A percentile compares a stretch with the other conserved stretches of the same genome.
Evolutionary conservation across 805 yeast species (phyloP).

Genomic region (Cyberlindnera samutprakarnensis): DNA sequence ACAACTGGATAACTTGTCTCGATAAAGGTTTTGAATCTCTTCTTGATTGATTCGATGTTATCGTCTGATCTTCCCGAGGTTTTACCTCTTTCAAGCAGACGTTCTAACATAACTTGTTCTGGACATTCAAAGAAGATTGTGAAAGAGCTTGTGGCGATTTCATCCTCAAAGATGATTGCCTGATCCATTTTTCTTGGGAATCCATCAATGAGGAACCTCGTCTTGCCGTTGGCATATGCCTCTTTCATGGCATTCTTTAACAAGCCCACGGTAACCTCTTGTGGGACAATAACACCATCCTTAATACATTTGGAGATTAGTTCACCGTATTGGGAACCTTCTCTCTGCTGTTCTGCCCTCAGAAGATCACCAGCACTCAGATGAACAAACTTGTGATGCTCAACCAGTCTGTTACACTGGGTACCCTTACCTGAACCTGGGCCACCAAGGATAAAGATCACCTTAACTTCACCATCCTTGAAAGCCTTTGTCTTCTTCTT

Average conservation of each 20-base stretch:
- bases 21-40: conserved; percentile 78
- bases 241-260: conserved; percentile 72
- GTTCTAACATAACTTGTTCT: conserved; percentile 71
- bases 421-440: conserved; percentile 99
- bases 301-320: conserved; percentile 76
- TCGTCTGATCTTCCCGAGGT: conserved; percentile 94
- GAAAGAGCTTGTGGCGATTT: conserved; percentile 62
- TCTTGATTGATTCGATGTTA: conserved; percentile 81
- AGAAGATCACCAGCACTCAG: conserved; percentile 94
- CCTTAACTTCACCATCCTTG: conserved; percentile 59
- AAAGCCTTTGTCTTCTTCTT: conserved; percentile 37
- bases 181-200: conserved; percentile 99
- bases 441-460: conserved; percentile 90
- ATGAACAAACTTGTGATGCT: conserved; percentile 76
- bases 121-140: conserved; percentile 78
- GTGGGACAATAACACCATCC: conserved; percentile 92
- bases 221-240: conserved; percentile 38
- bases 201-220: conserved; percentile 79
- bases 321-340: conserved; percentile 78
- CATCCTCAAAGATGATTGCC: conserved; percentile 84
- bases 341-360: conserved; percentile 83
- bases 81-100: conserved; percentile 86
- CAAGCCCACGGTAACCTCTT: conserved; percentile 77
- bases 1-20: conserved; percentile 95
- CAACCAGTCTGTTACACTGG: conserved; percentile 81